A percentile compares a stretch with the other conserved stretches of the same genome.
Evolutionary conservation across 306 rosid species (phyloP).

Genomic region (Oemleria cerasiformis): DNA sequence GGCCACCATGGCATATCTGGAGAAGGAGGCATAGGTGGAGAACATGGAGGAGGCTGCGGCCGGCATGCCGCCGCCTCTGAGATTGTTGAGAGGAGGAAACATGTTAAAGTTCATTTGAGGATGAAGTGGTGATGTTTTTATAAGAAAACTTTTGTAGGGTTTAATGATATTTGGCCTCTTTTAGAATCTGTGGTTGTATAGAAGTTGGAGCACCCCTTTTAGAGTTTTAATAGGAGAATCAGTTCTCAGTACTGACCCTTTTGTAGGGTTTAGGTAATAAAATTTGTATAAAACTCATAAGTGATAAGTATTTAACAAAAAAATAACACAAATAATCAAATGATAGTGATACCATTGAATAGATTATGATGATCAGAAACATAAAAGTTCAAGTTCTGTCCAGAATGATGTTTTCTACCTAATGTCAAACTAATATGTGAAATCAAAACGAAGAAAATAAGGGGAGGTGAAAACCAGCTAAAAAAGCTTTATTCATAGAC

Average conservation of each 20-base stretch:
- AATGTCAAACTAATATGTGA: conserved; percentile 23
- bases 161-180: too few relatives aligned
- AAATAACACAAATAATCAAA: not conserved
- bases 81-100: not conserved
- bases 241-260: too few relatives aligned
- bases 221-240: too few relatives aligned
- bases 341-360: not conserved
- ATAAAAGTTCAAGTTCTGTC: not conserved
- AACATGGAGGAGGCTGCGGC: not conserved
- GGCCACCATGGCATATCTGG: not conserved
- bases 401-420: conserved; percentile 10
- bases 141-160: too few relatives aligned
- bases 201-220: too few relatives aligned
- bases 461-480: conserved; percentile 17
- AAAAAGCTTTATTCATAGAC: conserved; percentile 36
- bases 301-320: too few relatives aligned
- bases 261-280: too few relatives aligned
- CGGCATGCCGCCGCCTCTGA: not conserved
- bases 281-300: too few relatives aligned
- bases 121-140: too few relatives aligned
- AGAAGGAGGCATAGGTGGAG: not conserved
- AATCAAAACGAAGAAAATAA: not conserved
- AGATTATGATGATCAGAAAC: not conserved
- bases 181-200: too few relatives aligned
- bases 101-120: too few relatives aligned